Percentiles rank a stretch among this genome's conserved stretches.
These are phyloP conservation scores for Echites panduratus DNA, from an alignment of 257 asterid species.

Conservation along the genomic window DNA sequence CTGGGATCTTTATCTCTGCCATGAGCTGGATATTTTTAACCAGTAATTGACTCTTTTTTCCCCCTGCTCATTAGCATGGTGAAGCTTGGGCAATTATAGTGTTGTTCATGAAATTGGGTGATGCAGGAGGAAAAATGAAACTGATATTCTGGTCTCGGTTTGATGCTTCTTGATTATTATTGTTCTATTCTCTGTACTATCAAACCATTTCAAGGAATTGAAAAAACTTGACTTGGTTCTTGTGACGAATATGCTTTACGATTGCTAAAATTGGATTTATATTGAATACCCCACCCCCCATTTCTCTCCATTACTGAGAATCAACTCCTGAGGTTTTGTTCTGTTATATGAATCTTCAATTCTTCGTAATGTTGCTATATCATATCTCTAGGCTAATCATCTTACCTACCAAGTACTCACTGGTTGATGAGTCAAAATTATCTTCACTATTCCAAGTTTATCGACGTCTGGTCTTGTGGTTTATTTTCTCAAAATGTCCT, in stretches of 20 bases:
- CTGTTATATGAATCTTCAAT: background rate
- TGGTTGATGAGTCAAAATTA: background rate
- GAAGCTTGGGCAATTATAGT: too few relatives aligned
- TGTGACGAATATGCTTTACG: background rate
- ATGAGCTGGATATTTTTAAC: too few relatives aligned
- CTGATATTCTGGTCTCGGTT: too few relatives aligned
- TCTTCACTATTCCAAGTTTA: background rate
- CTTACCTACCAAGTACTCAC: background rate
- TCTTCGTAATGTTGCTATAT: background rate
- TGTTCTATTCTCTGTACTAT: background rate
- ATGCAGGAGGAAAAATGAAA: too few relatives aligned
- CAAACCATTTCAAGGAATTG: background rate
- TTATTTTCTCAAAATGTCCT: constrained; percentile 10
- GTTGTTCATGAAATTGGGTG: too few relatives aligned
- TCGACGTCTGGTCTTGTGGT: background rate
- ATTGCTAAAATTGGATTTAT: background rate
- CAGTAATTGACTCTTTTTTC: too few relatives aligned
- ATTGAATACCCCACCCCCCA: too few relatives aligned
- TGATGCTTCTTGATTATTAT: too few relatives aligned
- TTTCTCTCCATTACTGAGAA: background rate
- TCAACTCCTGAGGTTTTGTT: background rate
- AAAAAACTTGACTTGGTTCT: background rate
- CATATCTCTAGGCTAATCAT: background rate
- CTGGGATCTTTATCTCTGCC: too few relatives aligned
- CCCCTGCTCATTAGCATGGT: too few relatives aligned